Base-by-base conservation (phyloP, 1,139 yeast species). In the Diutina ranongensis region DNA sequence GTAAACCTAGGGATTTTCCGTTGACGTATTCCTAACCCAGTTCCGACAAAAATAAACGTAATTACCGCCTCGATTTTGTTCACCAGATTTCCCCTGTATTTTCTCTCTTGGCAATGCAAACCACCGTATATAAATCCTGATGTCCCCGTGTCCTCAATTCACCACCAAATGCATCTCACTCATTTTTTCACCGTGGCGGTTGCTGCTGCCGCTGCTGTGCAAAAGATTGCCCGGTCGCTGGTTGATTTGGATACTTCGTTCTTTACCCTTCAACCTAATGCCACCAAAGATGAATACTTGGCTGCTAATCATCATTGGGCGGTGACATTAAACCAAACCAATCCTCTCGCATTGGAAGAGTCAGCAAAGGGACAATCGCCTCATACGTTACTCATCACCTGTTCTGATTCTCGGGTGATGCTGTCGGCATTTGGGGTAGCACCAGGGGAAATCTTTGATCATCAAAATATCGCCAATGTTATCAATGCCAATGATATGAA, bases 381-480 rank as follows among this genome's bases (percentile, higher is more conserved):
- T n/a, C 42, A 38, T n/a, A 38, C 42, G 18, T 25, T 38, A 19
- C 20, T 38, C 12, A 38, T 38, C 13, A 38, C 42, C 20, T 38
- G 42, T 16, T 38, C 42, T 8, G 42, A 38, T 25, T 38, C 42
- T 10, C 31, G 42, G 19, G 42, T 38, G 32, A 20, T 25, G 15
- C 32, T 25, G 42, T 31, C 31, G 33, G 42, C 32, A 9, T 38
- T 38, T 25, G 42, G 42, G 20, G 33, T 25, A 3, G 22, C n/a
- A 10, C 42, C 42, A 1, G 42, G 42, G 33, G 42, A 38, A 15
- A 38, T 38, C n/a, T 38, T 38, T 16, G 42, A 38, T n/a, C 42
- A 38, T 32, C 25, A 38, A 18, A 25, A 38, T 15, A 38, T 38
- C 16, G 42, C 42, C 42, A 38, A 38, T 15, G 42, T 38, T 10